Evolutionary conservation across 495 filamentous ascomycete genomes (phyloP).

Genomic region (Parathielavia appendiculata): DNA sequence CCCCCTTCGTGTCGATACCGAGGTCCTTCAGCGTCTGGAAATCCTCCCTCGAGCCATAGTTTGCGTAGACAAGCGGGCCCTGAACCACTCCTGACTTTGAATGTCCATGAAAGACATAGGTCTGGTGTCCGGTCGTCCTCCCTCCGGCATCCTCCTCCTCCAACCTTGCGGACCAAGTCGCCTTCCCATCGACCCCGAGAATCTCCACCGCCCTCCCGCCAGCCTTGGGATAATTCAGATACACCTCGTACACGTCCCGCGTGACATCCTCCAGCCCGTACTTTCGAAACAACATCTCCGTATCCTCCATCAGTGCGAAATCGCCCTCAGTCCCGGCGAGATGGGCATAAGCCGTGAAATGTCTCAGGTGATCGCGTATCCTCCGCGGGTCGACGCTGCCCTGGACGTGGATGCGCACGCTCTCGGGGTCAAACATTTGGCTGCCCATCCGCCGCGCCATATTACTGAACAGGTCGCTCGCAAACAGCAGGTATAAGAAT

Average conservation of each 20-base stretch:
- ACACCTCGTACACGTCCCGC: conserved; percentile 76
- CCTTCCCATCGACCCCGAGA: conserved; percentile 56
- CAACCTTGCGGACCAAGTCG: conserved; percentile 74
- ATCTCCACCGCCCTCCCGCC: conserved; percentile 78
- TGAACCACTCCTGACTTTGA: conserved; percentile 82
- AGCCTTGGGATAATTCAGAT: conserved; percentile 81
- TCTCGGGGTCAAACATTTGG: conserved; percentile 60
- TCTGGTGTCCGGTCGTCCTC: conserved; percentile 53
- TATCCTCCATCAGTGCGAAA: conserved; percentile 72
- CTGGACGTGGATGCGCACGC: conserved; percentile 64
- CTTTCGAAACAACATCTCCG: conserved; percentile 64
- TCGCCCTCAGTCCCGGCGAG: conserved; percentile 89
- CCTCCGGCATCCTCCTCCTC: conserved; percentile 64
- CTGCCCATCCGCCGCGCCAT: conserved; percentile 48
- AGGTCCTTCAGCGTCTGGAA: conserved; percentile 64
- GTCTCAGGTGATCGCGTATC: conserved; percentile 65
- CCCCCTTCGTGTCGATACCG: conserved; percentile 68
- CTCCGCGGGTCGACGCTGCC: conserved; percentile 56
- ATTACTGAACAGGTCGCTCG: conserved; percentile 69
- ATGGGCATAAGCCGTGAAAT: conserved; percentile 75
- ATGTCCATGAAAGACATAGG: conserved; percentile 78
- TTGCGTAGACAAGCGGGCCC: conserved; percentile 92
- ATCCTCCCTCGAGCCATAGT: conserved; percentile 82
- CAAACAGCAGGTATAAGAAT: conserved; percentile 76
- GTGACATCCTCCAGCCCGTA: conserved; percentile 67